Evolutionary conservation across 2,329 filamentous ascomycete species (phyloP).

Genomic region (Phialocephala sp.): DNA sequence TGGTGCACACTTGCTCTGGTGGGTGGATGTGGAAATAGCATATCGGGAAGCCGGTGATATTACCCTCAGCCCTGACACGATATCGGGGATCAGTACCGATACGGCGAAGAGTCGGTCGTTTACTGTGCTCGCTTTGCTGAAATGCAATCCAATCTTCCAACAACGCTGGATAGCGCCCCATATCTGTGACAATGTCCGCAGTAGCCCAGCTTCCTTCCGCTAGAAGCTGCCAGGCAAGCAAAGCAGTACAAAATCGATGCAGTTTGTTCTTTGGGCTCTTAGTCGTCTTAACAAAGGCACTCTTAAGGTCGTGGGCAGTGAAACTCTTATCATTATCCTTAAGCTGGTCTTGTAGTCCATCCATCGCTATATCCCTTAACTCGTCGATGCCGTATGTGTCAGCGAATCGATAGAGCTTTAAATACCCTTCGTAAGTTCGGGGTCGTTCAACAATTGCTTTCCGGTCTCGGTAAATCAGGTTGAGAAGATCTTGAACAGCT

Average conservation of each 20-base stretch:
- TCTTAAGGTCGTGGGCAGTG: no score
- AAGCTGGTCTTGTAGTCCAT: background rate
- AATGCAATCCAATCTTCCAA: constrained; percentile 1
- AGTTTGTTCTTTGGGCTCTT: background rate
- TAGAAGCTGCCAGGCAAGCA: background rate
- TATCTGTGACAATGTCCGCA: background rate
- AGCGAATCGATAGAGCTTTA: background rate
- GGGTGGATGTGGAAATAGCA: background rate
- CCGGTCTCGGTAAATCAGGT: background rate
- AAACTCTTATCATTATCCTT: no score
- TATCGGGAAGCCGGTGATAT: background rate
- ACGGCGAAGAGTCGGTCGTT: background rate
- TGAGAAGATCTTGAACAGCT: background rate
- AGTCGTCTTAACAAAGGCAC: no score
- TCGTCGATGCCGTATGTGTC: background rate
- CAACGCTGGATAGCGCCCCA: background rate
- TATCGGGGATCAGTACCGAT: background rate
- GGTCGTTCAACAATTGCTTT: background rate
- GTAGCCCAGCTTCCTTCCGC: background rate
- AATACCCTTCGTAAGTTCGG: background rate
- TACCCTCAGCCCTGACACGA: background rate
- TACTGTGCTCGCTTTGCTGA: background rate
- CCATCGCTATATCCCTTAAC: background rate
- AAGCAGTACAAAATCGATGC: background rate
- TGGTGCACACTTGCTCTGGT: background rate